These are phyloP conservation scores for Senna siamea DNA, from an alignment of 306 rosid species.

Conservation along the genomic window DNA sequence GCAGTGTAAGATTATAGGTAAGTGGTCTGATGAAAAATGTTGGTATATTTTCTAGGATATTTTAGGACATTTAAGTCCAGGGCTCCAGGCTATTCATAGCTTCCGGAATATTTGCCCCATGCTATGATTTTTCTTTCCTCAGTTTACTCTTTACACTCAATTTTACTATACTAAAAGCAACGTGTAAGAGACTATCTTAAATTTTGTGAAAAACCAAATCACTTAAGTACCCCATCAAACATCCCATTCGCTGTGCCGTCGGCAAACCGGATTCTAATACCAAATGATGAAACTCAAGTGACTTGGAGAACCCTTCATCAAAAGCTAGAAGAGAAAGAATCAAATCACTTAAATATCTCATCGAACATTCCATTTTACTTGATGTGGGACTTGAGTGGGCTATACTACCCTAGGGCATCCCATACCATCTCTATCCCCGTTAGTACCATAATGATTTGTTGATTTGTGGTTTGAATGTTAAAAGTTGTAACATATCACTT, in stretches of 20 bases:
- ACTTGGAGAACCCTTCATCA: too few relatives aligned
- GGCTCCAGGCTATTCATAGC: conserved; percentile 27
- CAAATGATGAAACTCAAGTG: too few relatives aligned
- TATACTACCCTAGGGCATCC: too few relatives aligned
- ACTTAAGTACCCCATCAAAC: too few relatives aligned
- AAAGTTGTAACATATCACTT: neutral
- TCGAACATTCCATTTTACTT: too few relatives aligned
- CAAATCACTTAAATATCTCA: too few relatives aligned
- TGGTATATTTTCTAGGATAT: conserved; percentile 28
- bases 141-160: neutral
- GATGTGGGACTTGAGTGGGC: too few relatives aligned
- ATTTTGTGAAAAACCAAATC: too few relatives aligned
- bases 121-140: conserved; percentile 13
- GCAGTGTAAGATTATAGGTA: conserved; percentile 50
- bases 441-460: conserved; percentile 8
- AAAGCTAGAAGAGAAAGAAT: too few relatives aligned
- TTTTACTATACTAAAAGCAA: neutral
- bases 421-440: too few relatives aligned
- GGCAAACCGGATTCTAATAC: too few relatives aligned
- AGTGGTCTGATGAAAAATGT: conserved; percentile 41
- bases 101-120: conserved; percentile 4
- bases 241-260: too few relatives aligned
- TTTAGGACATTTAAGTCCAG: conserved; percentile 20
- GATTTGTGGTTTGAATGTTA: conserved; percentile 9
- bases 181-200: neutral